Evolutionary conservation across 371 early-diverging fungal species (phyloP), one percentile per base, ranked within the genome.

Genomic region (Mucor indicus): DNA sequence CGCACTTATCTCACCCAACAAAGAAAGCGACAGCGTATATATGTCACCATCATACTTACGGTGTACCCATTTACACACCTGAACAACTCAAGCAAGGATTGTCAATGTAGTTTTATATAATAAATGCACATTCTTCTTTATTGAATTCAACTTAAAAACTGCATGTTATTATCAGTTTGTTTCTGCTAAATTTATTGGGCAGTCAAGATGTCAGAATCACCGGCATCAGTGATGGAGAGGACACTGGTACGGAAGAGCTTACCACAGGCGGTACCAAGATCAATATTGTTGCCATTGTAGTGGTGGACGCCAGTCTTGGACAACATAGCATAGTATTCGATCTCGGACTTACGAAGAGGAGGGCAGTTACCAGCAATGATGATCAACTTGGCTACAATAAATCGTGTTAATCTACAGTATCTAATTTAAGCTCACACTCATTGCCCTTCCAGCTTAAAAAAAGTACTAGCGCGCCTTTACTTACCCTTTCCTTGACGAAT

Each of bases 241-340:
- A 85, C 86, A 67, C 64, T 64, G 67, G 69, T 64, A 48, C 98
- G 93, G 93, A 90, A 97, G 86, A 93, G 95, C 87, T 95, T 96
- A 85, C 98, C 97, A 84, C 98, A 98, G 59, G 98, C 98, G 62
- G 97, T 96, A 72, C 98, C 98, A 60, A 98, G 88, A 67, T 95
- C 96, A 63, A 95, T 92, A 90, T 98, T 98, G 93, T 92, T 89
- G 69, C 92, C 91, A 72, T 81, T 75, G 90, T 91, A 98, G 92
- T 98, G 97, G 89, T 95, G 96, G 62, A 98, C 98, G 83, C 86
- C 87, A 71, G 98, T 96, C 91, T 97, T 96, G 83, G 96, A 92
- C 74, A 98, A 85, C 98, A 98, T 98, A 77, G 98, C 98, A 82
- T 97, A 97, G 93, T 98, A 98, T 85, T 98, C 98, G 67, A 98